Percentiles rank a stretch among this genome's conserved stretches.
These are phyloP conservation scores for Peniophora sp. DNA, from an alignment of 1,284 basidiomycete genomes.

Conservation along the genomic window DNA sequence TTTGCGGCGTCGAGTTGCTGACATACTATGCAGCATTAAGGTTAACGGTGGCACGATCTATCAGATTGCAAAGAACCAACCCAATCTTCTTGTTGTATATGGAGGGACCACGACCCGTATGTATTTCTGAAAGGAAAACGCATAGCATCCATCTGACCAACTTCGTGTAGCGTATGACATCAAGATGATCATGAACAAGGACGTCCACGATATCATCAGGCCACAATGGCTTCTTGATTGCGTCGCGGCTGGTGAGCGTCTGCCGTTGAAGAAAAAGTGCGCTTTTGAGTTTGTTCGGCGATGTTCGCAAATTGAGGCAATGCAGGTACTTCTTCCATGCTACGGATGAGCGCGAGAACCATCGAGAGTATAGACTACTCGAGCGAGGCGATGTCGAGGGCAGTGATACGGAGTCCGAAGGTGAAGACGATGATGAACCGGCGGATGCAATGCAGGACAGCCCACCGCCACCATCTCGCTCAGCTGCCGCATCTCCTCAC, in stretches of 20 bases:
- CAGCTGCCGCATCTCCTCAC: constrained; percentile 4
- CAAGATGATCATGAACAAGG: constrained; percentile 57
- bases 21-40: constrained; percentile 51
- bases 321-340: constrained; percentile 71
- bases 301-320: neutral
- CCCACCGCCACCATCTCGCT: neutral
- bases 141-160: neutral
- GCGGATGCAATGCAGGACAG: neutral
- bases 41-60: constrained; percentile 70
- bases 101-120: constrained; percentile 56
- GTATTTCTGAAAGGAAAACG: constrained; percentile 13
- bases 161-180: constrained; percentile 52
- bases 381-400: constrained; percentile 15
- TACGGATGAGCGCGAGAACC: constrained; percentile 28
- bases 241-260: constrained; percentile 43
- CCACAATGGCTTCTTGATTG: constrained; percentile 80
- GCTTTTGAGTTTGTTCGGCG: neutral
- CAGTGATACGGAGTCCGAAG: constrained; percentile 32
- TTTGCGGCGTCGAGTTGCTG: too few relatives aligned
- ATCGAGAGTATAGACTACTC: constrained; percentile 21
- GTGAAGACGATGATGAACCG: constrained; percentile 25
- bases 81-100: constrained; percentile 50
- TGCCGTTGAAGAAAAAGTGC: constrained; percentile 66
- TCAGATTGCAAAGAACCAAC: constrained; percentile 50
- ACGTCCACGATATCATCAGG: constrained; percentile 60